Conservation (phyloP, 2,329 filamentous ascomycete genomes). For the Fusarium illudens region DNA sequence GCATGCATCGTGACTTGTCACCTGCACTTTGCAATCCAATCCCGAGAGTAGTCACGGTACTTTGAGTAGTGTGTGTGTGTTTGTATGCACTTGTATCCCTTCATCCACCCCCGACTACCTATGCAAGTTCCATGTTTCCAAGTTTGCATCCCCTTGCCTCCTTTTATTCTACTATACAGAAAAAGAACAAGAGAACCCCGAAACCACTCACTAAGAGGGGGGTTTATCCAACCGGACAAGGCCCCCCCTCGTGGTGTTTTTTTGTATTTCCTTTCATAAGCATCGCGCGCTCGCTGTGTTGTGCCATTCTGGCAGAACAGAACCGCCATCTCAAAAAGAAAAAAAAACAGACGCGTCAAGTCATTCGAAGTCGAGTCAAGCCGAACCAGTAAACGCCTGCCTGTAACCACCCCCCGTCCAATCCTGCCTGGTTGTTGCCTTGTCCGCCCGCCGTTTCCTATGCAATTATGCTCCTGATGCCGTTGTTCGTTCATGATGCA, state of each 20-base stretch:
- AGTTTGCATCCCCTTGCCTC: constrained; percentile 6
- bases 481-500: constrained; percentile 26
- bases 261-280: constrained; percentile 32
- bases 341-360: not conserved
- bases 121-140: constrained; percentile 25
- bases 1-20: not conserved
- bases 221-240: constrained; percentile 13
- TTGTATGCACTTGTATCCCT: constrained; percentile 17
- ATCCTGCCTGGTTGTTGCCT: constrained; percentile 21
- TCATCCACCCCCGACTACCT: constrained; percentile 20
- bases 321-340: constrained; percentile 1
- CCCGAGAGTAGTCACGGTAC: not conserved
- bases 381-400: constrained; percentile 29
- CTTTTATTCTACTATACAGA: constrained; percentile 40
- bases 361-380: not conserved
- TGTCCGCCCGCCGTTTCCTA: constrained; percentile 18
- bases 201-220: not conserved
- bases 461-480: constrained; percentile 31
- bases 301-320: not conserved
- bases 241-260: constrained; percentile 2
- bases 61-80: not conserved
- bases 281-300: constrained; percentile 28
- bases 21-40: not conserved
- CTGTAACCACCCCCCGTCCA: constrained; percentile 12
- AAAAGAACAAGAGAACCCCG: constrained; percentile 6